These are phyloP conservation scores for Cutaneotrichosporon sp. DNA, from an alignment of 1,284 basidiomycete genomes.

Conservation along the genomic window DNA sequence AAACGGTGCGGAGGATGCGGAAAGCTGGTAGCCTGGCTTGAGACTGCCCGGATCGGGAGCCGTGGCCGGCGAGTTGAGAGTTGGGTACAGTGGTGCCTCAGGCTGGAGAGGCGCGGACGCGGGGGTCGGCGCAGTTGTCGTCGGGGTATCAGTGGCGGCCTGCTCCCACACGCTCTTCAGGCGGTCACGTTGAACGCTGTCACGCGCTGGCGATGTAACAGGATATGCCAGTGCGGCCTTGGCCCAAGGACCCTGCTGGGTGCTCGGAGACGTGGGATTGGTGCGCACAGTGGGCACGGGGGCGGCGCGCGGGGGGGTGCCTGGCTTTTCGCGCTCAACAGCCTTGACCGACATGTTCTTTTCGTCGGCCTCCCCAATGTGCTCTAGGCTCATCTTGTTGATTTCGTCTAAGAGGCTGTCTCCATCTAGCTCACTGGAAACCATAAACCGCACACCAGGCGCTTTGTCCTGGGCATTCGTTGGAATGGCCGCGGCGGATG, in stretches of 20 bases:
- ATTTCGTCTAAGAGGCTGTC: slow-evolving; percentile 47
- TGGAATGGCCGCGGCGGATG: neutral
- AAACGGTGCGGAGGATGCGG: neutral
- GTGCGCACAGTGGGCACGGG: slow-evolving; percentile 10
- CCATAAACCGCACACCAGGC: slow-evolving; percentile 41
- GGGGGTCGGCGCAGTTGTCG: slow-evolving; percentile 2
- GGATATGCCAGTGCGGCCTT: slow-evolving; percentile 26
- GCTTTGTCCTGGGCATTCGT: slow-evolving; percentile 3
- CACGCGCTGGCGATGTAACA: slow-evolving; percentile 24
- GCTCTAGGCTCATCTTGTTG: slow-evolving; percentile 47
- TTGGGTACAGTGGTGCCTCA: slow-evolving; percentile 37
- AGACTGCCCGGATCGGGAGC: slow-evolving; percentile 11
- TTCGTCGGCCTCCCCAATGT: slow-evolving; percentile 34
- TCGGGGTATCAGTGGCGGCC: slow-evolving; percentile 8
- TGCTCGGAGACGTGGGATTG: slow-evolving; percentile 21
- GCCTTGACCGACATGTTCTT: slow-evolving; percentile 15
- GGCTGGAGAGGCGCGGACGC: slow-evolving; percentile 15
- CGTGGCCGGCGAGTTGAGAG: slow-evolving; percentile 32
- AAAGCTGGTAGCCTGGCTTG: slow-evolving; percentile 17
- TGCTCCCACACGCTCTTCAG: slow-evolving; percentile 39
- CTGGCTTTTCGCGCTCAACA: slow-evolving; percentile 16
- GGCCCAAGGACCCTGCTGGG: slow-evolving; percentile 25
- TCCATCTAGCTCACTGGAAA: slow-evolving; percentile 46
- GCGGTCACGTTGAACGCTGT: slow-evolving; percentile 32
- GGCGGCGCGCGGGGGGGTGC: slow-evolving; percentile 26